Evolutionary conservation across 2,329 filamentous ascomycete genomes (phyloP).

Genomic region (Neofusicoccum sp.): DNA sequence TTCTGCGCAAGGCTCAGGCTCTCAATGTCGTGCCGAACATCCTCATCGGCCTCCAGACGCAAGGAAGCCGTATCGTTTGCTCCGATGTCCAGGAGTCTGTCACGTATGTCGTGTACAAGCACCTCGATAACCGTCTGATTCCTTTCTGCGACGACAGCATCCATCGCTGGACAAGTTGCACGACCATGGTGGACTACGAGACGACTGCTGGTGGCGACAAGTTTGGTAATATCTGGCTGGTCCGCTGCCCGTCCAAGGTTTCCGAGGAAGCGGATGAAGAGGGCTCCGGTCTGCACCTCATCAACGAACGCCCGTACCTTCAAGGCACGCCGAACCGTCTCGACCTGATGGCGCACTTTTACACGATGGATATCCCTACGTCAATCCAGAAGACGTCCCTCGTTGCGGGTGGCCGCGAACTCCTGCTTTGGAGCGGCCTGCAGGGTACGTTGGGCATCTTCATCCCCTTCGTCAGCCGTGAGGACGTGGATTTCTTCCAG

Average conservation of each 20-base stretch:
- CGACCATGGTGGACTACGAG: conserved; percentile 96
- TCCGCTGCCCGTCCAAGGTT: conserved; percentile 81
- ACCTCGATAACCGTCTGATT: conserved; percentile 84
- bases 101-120: conserved; percentile 91
- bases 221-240: conserved; percentile 93
- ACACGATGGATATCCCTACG: conserved; percentile 86
- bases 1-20: conserved; percentile 87
- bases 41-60: conserved; percentile 86
- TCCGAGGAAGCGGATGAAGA: conserved; percentile 91
- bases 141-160: conserved; percentile 90
- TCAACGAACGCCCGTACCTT: conserved; percentile 85
- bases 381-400: conserved; percentile 86
- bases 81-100: conserved; percentile 92
- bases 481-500: conserved; percentile 98
- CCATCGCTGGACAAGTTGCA: conserved; percentile 84
- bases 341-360: conserved; percentile 83
- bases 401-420: conserved; percentile 85
- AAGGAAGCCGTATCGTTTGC: conserved; percentile 86
- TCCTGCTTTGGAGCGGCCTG: conserved; percentile 89
- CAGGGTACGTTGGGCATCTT: conserved; percentile 93
- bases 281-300: conserved; percentile 83
- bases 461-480: conserved; percentile 84
- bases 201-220: conserved; percentile 93
- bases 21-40: conserved; percentile 69
- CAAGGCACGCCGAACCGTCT: conserved; percentile 84